Percentiles rank a stretch among this genome's conserved stretches.
Conservation (phyloP, 257 asterid species). For the Solanum microdontum region DNA sequence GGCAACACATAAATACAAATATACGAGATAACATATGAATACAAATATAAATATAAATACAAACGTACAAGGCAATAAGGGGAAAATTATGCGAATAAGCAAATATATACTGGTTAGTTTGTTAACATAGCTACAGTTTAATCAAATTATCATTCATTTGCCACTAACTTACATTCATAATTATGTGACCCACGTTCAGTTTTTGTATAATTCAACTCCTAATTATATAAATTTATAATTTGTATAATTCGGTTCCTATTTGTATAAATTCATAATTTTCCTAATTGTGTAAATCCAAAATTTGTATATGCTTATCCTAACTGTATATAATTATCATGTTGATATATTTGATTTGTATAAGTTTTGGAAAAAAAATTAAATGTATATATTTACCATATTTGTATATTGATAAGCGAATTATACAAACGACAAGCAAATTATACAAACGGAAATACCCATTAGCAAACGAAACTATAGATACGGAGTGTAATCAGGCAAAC, state of each 20-base stretch:
- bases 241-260: too few relatives aligned
- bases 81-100: not conserved
- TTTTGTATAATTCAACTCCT: not conserved
- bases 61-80: not conserved
- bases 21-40: not conserved
- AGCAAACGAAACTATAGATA: not conserved
- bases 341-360: not conserved
- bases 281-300: not conserved
- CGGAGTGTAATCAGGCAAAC: not conserved
- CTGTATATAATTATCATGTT: too few relatives aligned
- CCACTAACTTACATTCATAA: not conserved
- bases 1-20: not conserved
- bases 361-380: too few relatives aligned
- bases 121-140: not conserved
- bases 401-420: too few relatives aligned
- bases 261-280: too few relatives aligned
- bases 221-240: too few relatives aligned
- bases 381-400: too few relatives aligned
- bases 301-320: not conserved
- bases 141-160: not conserved
- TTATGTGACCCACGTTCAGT: fast-evolving
- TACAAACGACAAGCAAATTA: too few relatives aligned
- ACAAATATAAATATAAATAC: too few relatives aligned
- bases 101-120: too few relatives aligned
- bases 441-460: not conserved